Base-by-base conservation (phyloP, 2,329 filamentous ascomycete genomes). In the Neofusicoccum laricinum region DNA sequence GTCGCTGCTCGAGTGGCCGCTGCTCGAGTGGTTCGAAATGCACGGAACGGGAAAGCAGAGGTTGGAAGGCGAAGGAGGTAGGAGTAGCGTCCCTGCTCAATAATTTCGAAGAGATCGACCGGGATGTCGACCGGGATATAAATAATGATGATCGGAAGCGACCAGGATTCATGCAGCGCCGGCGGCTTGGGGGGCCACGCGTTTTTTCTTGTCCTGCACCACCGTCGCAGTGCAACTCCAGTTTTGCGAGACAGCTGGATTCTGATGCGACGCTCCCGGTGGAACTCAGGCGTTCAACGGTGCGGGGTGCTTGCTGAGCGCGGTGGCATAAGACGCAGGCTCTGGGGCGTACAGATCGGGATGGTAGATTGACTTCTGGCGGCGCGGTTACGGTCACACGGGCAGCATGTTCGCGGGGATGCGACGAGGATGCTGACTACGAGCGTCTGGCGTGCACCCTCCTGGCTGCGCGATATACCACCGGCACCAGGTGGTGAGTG, bases 71-170 rank as follows among this genome's bases (percentile, higher is more conserved):
- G 19, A 41, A 51, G 46, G 43, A 49, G 41, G 57, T 61, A 49
- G 43, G 40, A 30, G 57, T 61, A 49, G 57, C 41, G 36, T 48
- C 55, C 55, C 55, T 46, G 55, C 21, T 58, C 53, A 58, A 58
- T 58, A 58, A 58, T 58, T 58, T 32, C 15, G 36, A 58, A 17
- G 53, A 45, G 53, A 58, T 58, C 53, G 53, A 58, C 53, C 53
- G 53, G 53, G 53, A 58, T 58, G 53, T 41, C 6, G 53, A 58
- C 53, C 14, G 25, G 53, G 53, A 58, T 58, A 45, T 43, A 58
- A 58, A 58, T 58, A 58, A 58, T 58, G 53, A 58, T 58, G 53
- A 45, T 58, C 53, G 53, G 34, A 30, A 32, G 53, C 53, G 53
- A 43, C 53, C 38, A 34, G 53, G 53, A 58, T 58, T 58, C 38